These are phyloP conservation scores for Combretum micranthum DNA, from an alignment of 345 rosid species.

Conservation along the genomic window DNA sequence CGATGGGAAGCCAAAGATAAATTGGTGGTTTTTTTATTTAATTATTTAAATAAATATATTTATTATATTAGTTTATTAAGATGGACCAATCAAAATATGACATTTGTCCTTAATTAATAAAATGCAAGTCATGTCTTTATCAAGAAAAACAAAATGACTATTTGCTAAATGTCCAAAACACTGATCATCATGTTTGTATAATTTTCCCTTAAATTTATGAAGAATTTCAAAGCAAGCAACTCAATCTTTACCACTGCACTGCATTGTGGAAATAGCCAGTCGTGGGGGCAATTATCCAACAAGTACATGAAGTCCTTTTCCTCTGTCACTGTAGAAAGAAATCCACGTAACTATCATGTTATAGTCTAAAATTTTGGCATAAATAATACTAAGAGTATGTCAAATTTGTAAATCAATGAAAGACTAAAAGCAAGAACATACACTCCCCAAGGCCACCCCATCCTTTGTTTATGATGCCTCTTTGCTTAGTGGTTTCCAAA, in stretches of 20 bases:
- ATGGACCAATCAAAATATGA: too few relatives aligned
- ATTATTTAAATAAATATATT: too few relatives aligned
- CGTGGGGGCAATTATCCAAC: slow-evolving; percentile 67
- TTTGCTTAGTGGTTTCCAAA: slow-evolving; percentile 43
- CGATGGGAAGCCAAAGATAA: slow-evolving; percentile 83
- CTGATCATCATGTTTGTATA: too few relatives aligned
- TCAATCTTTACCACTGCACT: slow-evolving; percentile 46
- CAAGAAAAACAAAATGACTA: too few relatives aligned
- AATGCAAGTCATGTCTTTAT: too few relatives aligned
- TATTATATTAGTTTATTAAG: too few relatives aligned
- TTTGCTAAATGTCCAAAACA: too few relatives aligned
- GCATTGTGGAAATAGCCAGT: slow-evolving; percentile 59
- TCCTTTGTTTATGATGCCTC: slow-evolving; percentile 68
- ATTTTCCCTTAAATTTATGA: too few relatives aligned
- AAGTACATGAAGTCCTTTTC: slow-evolving; percentile 37
- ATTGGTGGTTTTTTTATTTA: too few relatives aligned
- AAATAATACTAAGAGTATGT: background rate
- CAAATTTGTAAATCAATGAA: background rate
- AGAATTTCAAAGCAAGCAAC: background rate
- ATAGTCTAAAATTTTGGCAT: too few relatives aligned
- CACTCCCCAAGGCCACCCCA: slow-evolving; percentile 74
- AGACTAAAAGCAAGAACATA: slow-evolving; percentile 19
- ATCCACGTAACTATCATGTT: too few relatives aligned
- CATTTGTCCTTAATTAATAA: too few relatives aligned
- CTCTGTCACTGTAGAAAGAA: slow-evolving; percentile 38